phyloP scores from a whole-genome alignment of 176 grass and related monocot species.

The Triticum urartu region DNA sequence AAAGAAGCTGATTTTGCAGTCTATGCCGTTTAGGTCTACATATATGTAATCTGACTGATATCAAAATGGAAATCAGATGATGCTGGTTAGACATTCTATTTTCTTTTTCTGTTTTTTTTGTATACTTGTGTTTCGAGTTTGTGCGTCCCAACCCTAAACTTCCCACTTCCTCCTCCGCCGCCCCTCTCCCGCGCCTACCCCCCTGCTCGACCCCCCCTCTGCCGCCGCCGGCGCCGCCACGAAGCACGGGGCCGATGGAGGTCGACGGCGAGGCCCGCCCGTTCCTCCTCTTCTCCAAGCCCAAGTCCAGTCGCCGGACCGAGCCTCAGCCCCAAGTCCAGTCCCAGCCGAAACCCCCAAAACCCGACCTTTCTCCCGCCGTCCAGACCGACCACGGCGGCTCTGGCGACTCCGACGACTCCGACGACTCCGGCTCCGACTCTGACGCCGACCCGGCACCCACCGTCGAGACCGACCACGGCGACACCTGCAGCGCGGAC shows the following conservation, averaged over 20 bases:
- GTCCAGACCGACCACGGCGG: constrained; percentile 5
- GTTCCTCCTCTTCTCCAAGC: constrained; percentile 59
- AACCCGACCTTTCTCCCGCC: background rate
- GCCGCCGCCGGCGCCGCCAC: background rate
- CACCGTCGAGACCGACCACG: constrained; percentile 21
- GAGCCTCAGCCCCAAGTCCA: background rate
- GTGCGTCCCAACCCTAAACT: background rate
- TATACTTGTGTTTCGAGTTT: no score
- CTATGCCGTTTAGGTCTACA: no score
- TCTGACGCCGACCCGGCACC: constrained; percentile 10
- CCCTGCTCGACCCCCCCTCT: background rate
- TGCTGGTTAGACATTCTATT: no score
- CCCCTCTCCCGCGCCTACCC: background rate
- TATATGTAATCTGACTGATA: no score
- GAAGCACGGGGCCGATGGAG: constrained; percentile 29
- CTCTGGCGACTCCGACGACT: background rate
- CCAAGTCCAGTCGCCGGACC: constrained; percentile 1
- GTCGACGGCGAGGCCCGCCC: constrained; percentile 41
- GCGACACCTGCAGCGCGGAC: background rate
- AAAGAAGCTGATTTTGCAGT: no score
- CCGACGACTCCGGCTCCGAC: background rate
- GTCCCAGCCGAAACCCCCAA: background rate
- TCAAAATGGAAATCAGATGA: no score
- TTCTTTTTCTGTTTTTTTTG: no score
- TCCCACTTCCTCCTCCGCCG: background rate